These are phyloP conservation scores for Suillus weaverae DNA, from an alignment of 768 basidiomycete genomes.

Conservation along the genomic window DNA sequence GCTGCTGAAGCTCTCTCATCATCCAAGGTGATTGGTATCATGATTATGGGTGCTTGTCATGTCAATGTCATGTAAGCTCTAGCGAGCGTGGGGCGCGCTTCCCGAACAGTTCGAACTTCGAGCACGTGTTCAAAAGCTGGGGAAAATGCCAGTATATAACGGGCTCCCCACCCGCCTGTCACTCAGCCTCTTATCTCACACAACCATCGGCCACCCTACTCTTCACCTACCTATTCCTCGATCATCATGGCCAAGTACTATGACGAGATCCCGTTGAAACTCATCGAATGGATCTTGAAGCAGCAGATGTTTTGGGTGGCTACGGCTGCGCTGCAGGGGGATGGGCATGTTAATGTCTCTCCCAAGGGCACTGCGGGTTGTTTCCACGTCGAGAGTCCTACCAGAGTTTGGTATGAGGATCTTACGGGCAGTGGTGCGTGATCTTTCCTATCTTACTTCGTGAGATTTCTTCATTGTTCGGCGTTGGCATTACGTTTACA, in stretches of 20 bases:
- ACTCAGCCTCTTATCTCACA: background rate
- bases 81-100: background rate
- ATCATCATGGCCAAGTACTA: conserved; percentile 55
- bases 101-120: background rate
- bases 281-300: conserved; percentile 55
- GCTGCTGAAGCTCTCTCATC: background rate
- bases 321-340: conserved; percentile 54
- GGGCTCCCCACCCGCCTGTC: background rate
- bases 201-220: no score
- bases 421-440: conserved; percentile 64
- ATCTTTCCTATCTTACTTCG: background rate
- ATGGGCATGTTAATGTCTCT: conserved; percentile 67
- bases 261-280: conserved; percentile 53
- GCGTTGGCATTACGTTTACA: background rate
- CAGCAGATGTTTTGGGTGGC: conserved; percentile 77
- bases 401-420: conserved; percentile 72
- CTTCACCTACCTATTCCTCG: background rate
- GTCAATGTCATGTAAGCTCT: background rate
- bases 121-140: background rate
- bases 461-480: background rate
- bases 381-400: conserved; percentile 57
- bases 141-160: background rate
- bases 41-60: background rate
- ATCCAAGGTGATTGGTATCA: background rate
- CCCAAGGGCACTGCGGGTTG: conserved; percentile 62